phyloP scores from a whole-genome alignment of 139 green algal genomes.

The Micractinium sp. region DNA sequence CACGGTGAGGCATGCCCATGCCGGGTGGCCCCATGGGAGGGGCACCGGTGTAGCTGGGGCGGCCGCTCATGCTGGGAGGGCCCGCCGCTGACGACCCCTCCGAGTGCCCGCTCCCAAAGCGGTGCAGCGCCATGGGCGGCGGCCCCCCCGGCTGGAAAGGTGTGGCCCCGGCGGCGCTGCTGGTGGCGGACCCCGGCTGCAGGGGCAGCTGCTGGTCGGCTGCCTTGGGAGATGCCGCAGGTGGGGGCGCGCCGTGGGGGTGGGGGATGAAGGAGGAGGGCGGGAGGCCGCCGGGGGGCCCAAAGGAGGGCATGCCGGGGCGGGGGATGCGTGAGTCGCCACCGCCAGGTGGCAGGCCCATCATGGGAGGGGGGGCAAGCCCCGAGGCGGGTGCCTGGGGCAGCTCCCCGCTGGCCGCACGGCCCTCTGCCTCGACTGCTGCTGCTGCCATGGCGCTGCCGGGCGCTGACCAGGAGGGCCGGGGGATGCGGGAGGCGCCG shows the following conservation, averaged over 20 bases:
- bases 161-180: not conserved
- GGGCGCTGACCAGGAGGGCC: not conserved
- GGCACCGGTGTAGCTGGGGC: not conserved
- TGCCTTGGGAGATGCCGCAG: not conserved
- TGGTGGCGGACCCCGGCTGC: not conserved
- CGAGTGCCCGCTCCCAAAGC: not conserved
- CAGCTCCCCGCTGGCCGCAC: not conserved
- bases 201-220: not conserved
- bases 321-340: not conserved
- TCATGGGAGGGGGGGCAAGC: constrained; percentile 2
- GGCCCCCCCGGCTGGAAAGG: not conserved
- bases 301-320: not conserved
- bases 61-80: not conserved
- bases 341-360: not conserved
- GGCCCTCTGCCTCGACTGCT: not conserved
- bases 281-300: not conserved
- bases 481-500: not conserved
- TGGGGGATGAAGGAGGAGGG: not conserved
- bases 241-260: not conserved
- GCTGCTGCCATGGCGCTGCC: not conserved
- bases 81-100: not conserved
- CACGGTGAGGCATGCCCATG: not conserved
- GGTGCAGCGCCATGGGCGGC: not conserved
- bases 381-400: not conserved
- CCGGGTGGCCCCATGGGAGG: not conserved